Percentiles rank a stretch among this genome's conserved stretches.
Evolutionary conservation across 805 yeast genomes (phyloP).

Genomic region (Saturnispora ahearnii): DNA sequence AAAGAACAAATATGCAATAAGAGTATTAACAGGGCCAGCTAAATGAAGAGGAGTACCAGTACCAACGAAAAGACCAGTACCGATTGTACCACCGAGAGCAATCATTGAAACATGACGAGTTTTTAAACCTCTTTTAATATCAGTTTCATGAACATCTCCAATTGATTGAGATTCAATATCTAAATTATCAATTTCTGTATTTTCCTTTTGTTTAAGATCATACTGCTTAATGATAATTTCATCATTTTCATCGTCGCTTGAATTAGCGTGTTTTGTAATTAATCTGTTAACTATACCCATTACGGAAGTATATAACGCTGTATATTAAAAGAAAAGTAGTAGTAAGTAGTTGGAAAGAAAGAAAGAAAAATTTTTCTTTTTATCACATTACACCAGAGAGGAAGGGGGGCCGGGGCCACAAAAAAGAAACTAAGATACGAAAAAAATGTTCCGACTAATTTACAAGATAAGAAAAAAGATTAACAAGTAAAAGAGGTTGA

Average conservation of each 20-base stretch:
- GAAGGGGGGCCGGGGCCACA: no score
- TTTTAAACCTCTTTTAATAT: slow-evolving; percentile 44
- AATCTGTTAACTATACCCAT: background rate
- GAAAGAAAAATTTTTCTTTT: background rate
- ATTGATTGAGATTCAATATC: slow-evolving; percentile 3
- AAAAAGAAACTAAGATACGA: no score
- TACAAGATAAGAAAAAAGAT: no score
- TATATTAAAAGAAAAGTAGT: background rate
- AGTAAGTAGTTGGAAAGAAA: background rate
- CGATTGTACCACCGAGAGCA: slow-evolving; percentile 74
- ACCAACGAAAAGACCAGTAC: slow-evolving; percentile 69
- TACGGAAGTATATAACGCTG: background rate
- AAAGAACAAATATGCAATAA: slow-evolving; percentile 58
- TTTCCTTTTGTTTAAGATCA: background rate
- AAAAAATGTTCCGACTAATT: no score
- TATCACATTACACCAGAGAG: no score
- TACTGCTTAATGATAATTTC: background rate
- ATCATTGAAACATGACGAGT: slow-evolving; percentile 67
- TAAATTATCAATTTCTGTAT: background rate
- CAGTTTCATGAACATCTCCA: slow-evolving; percentile 13
- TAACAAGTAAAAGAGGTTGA: no score
- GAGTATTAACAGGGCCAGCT: slow-evolving; percentile 63
- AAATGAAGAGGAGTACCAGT: slow-evolving; percentile 42
- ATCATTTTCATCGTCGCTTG: background rate
- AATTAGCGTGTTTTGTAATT: background rate